Percentiles rank a stretch among this genome's conserved stretches.
Evolutionary conservation across 371 early-diverging fungal species (phyloP).

Genomic region (Mortierella sp.): DNA sequence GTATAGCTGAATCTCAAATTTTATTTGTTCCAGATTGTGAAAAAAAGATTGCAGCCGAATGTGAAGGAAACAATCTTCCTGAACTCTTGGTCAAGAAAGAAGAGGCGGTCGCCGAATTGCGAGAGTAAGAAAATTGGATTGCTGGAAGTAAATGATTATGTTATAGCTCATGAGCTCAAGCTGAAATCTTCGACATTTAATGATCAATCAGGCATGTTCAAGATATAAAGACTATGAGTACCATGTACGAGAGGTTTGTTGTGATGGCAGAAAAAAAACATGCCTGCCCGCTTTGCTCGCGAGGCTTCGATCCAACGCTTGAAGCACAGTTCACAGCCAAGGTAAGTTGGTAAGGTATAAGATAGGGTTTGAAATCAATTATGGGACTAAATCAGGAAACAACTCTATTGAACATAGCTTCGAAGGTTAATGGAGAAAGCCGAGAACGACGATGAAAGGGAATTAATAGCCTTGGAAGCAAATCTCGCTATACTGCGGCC

Average conservation of each 20-base stretch:
- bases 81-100: slow-evolving; percentile 32
- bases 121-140: slow-evolving; percentile 36
- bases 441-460: slow-evolving; percentile 53
- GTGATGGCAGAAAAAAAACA: slow-evolving; percentile 58
- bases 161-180: not conserved
- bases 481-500: slow-evolving; percentile 55
- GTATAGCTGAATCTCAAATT: not conserved
- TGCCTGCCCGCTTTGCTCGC: slow-evolving; percentile 56
- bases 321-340: slow-evolving; percentile 51
- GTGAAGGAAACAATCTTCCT: slow-evolving; percentile 25
- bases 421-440: slow-evolving; percentile 38
- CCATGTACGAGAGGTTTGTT: slow-evolving; percentile 56
- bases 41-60: slow-evolving; percentile 21
- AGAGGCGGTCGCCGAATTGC: slow-evolving; percentile 43
- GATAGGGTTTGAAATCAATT: no score
- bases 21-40: slow-evolving; percentile 18
- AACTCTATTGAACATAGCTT: slow-evolving; percentile 33
- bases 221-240: slow-evolving; percentile 47
- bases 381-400: no score
- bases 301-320: slow-evolving; percentile 48
- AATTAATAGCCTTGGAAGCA: slow-evolving; percentile 39
- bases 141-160: not conserved
- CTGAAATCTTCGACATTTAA: not conserved
- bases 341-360: slow-evolving; percentile 11
- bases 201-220: slow-evolving; percentile 22